Percentiles rank a stretch among this genome's conserved stretches.
Conservation (phyloP, 2,329 filamentous ascomycete genomes). For the Trichoderma sp. region DNA sequence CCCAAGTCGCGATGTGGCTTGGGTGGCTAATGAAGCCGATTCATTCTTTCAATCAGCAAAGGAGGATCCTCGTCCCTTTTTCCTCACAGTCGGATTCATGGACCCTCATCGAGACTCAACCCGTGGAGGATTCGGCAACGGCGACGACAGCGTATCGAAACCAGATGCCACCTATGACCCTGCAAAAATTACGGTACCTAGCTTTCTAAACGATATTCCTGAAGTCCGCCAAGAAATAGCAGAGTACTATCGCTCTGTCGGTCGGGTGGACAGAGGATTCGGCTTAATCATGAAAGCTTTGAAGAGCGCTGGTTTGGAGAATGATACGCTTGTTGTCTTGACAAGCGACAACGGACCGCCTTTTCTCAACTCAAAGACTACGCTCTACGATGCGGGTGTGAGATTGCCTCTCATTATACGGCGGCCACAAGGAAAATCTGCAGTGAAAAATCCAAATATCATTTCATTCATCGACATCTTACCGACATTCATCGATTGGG, state of each 20-base stretch:
- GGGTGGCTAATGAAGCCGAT: conserved; percentile 3
- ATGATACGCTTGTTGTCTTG: conserved; percentile 2
- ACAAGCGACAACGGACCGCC: conserved; percentile 16
- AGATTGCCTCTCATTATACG: conserved; percentile 14
- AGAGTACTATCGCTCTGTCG: conserved; percentile 9
- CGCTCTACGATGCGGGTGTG: conserved; percentile 7
- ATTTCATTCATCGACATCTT: conserved; percentile 14
- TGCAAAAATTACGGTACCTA: background rate
- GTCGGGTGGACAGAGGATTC: conserved; percentile 7
- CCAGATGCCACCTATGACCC: background rate
- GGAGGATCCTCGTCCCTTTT: background rate
- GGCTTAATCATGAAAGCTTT: conserved; percentile 1
- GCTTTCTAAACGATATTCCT: background rate
- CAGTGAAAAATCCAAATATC: conserved; percentile 1
- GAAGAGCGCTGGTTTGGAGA: background rate
- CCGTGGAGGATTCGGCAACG: conserved; percentile 14
- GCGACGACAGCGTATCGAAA: conserved; percentile 1
- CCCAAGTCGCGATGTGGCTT: conserved; percentile 11
- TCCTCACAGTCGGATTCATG: conserved; percentile 18
- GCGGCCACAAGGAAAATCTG: background rate
- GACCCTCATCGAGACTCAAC: conserved; percentile 14
- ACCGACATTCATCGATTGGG: conserved; percentile 12
- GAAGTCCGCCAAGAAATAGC: conserved; percentile 15
- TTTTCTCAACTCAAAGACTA: conserved; percentile 19
- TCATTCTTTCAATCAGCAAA: conserved; percentile 8